Evolutionary conservation across 805 yeast species (phyloP), one percentile per base, ranked within the genome.

Genomic region (Ogataea corticis): DNA sequence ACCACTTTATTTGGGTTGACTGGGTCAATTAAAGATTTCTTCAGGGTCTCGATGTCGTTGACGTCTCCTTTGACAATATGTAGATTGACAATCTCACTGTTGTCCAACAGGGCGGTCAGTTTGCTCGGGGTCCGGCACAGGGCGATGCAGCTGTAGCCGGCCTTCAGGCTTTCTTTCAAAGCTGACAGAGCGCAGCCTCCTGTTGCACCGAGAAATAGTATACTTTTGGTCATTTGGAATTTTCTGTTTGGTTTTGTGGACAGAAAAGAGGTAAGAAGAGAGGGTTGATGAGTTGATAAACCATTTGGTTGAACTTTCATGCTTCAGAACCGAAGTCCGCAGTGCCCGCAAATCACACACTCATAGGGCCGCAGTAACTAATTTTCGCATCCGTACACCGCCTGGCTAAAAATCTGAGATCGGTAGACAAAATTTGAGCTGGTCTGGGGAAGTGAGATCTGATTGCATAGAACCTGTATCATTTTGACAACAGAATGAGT

Each of bases 121-220:
- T 29, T 29, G 12, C n/a, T n/a, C 4, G 41, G 41, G 12, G 41
- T 30, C 4, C 41, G 4, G 25, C 41, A 38, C 13, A 38, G 34
- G 11, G 41, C 41, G 41, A 15, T 38, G 31, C 41, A 38, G 10
- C 6, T 11, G 28, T 29, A n/a, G 4, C 34, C 41, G 9, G 41
- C 33, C 4, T 12, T 15, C 16, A 38, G 15, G 13, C 41, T 38
- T 5, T 19, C 15, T 14, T 38, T 17, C 10, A 38, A 21, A 28
- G 41, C 41, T 3, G 41, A 16, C 28, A 38, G 29, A n/a, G 18
- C 41, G n/a, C 28, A 19, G 2, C 41, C 41, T 2, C 41, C 41
- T 2, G 41, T 38, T 4, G 41, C 33, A 9, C 41, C 41, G 2
- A 38, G 17, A 19, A 38, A 38, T 7, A 38, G 28, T 3, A 38